These are phyloP conservation scores for Ganoderma multipileum DNA, from an alignment of 1,284 basidiomycete species.

Conservation along the genomic window DNA sequence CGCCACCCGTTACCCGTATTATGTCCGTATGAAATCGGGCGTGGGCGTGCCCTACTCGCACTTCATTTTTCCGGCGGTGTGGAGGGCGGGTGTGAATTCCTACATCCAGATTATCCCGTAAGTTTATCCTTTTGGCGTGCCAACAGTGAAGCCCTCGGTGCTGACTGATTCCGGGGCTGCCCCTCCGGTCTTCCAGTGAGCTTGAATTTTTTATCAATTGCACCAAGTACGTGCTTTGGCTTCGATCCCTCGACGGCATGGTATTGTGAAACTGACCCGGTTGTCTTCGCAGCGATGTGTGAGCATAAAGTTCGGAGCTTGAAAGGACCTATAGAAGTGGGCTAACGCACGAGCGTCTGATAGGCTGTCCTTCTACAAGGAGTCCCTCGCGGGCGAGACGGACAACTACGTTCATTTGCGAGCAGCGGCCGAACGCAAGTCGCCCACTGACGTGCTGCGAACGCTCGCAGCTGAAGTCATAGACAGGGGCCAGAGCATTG, in stretches of 20 bases:
- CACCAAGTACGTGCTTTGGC: slow-evolving; percentile 12
- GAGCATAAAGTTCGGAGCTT: not conserved
- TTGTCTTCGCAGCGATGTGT: slow-evolving; percentile 16
- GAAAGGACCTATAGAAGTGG: not conserved
- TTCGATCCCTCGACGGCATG: not conserved
- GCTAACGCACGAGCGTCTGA: not conserved
- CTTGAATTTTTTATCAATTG: slow-evolving; percentile 18
- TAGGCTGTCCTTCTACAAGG: slow-evolving; percentile 27
- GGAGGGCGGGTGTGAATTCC: slow-evolving; percentile 16
- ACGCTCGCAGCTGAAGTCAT: slow-evolving; percentile 13
- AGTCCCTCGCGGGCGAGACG: slow-evolving; percentile 10
- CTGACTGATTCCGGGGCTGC: not conserved
- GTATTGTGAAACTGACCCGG: not conserved
- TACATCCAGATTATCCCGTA: slow-evolving; percentile 26
- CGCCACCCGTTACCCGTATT: slow-evolving; percentile 22
- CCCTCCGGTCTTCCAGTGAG: not conserved
- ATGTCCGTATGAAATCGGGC: slow-evolving; percentile 19
- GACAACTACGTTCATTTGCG: slow-evolving; percentile 21
- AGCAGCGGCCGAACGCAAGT: slow-evolving; percentile 16
- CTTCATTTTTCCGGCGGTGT: slow-evolving; percentile 20
- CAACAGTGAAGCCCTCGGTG: not conserved
- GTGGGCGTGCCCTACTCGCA: slow-evolving; percentile 19
- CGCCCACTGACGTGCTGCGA: slow-evolving; percentile 10
- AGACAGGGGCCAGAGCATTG: not conserved
- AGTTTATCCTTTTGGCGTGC: not conserved